phyloP scores from a whole-genome alignment of 2,329 filamentous ascomycete species.

The Magnaporthales sp. region DNA sequence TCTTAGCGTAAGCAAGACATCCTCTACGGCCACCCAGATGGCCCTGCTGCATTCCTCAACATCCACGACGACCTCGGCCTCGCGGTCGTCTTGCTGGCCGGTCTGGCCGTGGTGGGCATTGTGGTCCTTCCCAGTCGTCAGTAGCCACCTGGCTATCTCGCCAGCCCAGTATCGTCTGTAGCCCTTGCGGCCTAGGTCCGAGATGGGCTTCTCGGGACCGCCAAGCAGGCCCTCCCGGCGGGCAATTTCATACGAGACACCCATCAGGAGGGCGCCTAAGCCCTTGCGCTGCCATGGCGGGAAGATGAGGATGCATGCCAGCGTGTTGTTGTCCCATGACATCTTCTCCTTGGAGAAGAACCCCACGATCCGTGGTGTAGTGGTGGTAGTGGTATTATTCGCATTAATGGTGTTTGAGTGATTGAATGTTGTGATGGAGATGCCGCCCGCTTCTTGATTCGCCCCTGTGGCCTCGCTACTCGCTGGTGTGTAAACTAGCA shows the following conservation, averaged over 20 bases:
- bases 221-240: constrained; percentile 75
- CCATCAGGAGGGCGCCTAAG: constrained; percentile 82
- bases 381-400: constrained; percentile 6
- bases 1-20: constrained; percentile 68
- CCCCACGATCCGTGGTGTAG: constrained; percentile 54
- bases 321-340: constrained; percentile 97
- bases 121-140: constrained; percentile 31
- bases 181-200: constrained; percentile 71
- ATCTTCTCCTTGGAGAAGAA: constrained; percentile 99
- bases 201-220: constrained; percentile 89
- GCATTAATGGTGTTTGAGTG: not conserved
- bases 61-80: constrained; percentile 44
- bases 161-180: constrained; percentile 83
- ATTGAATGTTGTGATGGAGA: not conserved
- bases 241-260: constrained; percentile 86
- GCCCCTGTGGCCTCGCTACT: not conserved
- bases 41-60: constrained; percentile 63
- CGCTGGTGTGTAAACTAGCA: constrained; percentile 66
- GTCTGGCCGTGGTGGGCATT: not conserved
- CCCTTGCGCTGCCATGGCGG: constrained; percentile 92
- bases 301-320: constrained; percentile 93
- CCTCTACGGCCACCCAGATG: constrained; percentile 79
- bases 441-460: not conserved
- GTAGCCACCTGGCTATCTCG: constrained; percentile 66
- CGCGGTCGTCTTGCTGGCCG: not conserved